phyloP scores from a whole-genome alignment of 768 basidiomycete species.

The Pleurotus sapidus region DNA sequence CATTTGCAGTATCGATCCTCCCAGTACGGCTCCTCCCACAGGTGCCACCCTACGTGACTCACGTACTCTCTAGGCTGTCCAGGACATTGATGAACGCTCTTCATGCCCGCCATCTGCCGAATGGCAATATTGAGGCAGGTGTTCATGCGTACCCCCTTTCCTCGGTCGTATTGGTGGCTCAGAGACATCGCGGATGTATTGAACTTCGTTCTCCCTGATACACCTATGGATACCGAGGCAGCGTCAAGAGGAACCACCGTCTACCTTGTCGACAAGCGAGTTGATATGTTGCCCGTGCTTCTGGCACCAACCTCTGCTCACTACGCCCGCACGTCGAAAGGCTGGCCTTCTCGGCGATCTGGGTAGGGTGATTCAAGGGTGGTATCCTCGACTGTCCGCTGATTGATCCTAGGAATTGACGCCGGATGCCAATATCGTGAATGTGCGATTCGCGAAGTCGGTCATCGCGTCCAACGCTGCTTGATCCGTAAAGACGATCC shows the following conservation, averaged over 20 bases:
- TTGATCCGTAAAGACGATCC: slow-evolving; percentile 87
- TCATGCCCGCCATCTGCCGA: slow-evolving; percentile 82
- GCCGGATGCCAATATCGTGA: slow-evolving; percentile 83
- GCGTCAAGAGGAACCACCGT: slow-evolving; percentile 91
- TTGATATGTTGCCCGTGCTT: slow-evolving; percentile 94
- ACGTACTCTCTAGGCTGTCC: slow-evolving; percentile 63
- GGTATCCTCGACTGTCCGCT: too few relatives aligned
- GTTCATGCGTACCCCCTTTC: slow-evolving; percentile 71
- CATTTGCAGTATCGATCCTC: slow-evolving; percentile 97
- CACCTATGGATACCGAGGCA: slow-evolving; percentile 95
- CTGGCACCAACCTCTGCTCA: slow-evolving; percentile 94
- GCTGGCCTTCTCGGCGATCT: slow-evolving; percentile 92
- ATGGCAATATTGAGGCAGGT: slow-evolving; percentile 95
- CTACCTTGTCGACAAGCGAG: slow-evolving; percentile 96
- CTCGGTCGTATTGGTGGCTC: not conserved
- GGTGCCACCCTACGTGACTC: slow-evolving; percentile 49
- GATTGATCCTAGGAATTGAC: slow-evolving; percentile 72
- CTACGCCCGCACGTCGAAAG: slow-evolving; percentile 90
- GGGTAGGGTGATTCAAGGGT: slow-evolving; percentile 49
- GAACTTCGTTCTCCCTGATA: slow-evolving; percentile 90
- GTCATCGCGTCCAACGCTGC: slow-evolving; percentile 96
- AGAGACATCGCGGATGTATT: slow-evolving; percentile 98
- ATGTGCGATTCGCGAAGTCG: slow-evolving; percentile 90
- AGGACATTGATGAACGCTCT: slow-evolving; percentile 98
- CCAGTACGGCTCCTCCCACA: slow-evolving; percentile 44